These are phyloP conservation scores for Macrolepiota albuminosa DNA, from an alignment of 768 basidiomycete genomes.

Conservation along the genomic window DNA sequence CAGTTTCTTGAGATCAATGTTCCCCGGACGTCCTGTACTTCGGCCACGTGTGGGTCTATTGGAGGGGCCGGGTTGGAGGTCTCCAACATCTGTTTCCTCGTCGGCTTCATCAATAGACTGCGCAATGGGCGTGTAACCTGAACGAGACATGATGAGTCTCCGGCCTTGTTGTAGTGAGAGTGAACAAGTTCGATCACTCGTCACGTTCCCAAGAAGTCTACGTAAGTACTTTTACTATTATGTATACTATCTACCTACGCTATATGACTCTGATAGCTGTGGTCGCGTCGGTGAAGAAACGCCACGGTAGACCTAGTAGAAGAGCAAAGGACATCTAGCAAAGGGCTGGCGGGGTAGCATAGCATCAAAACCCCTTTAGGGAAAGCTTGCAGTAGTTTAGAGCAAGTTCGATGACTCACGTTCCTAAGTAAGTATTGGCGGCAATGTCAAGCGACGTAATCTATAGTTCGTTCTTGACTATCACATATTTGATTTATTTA, in stretches of 20 bases:
- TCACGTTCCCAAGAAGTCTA: not conserved
- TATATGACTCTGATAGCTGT: too few relatives aligned
- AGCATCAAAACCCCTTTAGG: too few relatives aligned
- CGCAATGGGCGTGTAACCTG: conserved; percentile 45
- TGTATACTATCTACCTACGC: too few relatives aligned
- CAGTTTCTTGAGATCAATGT: conserved; percentile 74
- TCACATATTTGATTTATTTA: too few relatives aligned
- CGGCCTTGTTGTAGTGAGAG: not conserved
- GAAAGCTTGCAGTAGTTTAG: too few relatives aligned
- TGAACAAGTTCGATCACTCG: conserved; percentile 4
- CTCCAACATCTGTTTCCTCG: conserved; percentile 35
- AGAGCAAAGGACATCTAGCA: too few relatives aligned
- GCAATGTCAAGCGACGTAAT: not conserved
- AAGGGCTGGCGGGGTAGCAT: too few relatives aligned
- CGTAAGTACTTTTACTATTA: not conserved
- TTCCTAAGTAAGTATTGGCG: not conserved
- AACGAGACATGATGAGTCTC: conserved; percentile 26
- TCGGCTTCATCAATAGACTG: conserved; percentile 37
- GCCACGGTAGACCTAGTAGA: too few relatives aligned
- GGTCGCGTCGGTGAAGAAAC: too few relatives aligned
- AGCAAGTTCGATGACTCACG: too few relatives aligned
- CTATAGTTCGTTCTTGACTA: too few relatives aligned
- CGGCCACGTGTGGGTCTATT: conserved; percentile 26
- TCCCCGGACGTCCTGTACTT: conserved; percentile 44
- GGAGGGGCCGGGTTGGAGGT: conserved; percentile 23